Conservation (phyloP, 2,329 filamentous ascomycete genomes). For the Xylariaceae sp. region DNA sequence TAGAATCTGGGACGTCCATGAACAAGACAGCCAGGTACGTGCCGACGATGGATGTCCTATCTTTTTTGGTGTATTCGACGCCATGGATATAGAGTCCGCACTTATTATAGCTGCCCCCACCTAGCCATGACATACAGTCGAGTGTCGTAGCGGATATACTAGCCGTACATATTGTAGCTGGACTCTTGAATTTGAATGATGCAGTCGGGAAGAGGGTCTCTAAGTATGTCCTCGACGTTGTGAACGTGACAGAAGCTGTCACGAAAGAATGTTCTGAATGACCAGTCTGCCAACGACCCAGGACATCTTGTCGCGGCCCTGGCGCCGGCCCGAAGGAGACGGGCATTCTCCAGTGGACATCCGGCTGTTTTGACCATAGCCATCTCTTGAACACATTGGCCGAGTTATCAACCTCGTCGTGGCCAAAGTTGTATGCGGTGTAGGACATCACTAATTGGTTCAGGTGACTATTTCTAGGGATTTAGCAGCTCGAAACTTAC, state of each 20-base stretch:
- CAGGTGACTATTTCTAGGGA: not conserved
- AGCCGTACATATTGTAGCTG: conserved; percentile 51
- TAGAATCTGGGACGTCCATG: conserved; percentile 64
- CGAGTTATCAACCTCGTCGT: conserved; percentile 64
- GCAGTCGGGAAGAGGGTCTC: conserved; percentile 53
- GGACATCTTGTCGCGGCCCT: conserved; percentile 48
- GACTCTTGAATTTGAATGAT: conserved; percentile 49
- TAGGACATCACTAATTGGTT: conserved; percentile 45
- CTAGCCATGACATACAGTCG: conserved; percentile 64
- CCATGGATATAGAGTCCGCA: conserved; percentile 68
- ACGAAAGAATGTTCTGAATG: conserved; percentile 45
- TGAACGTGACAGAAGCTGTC: conserved; percentile 56
- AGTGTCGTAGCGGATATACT: conserved; percentile 51
- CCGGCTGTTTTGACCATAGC: conserved; percentile 47
- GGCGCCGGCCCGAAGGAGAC: conserved; percentile 54
- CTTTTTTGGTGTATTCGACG: conserved; percentile 60
- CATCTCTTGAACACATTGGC: conserved; percentile 56
- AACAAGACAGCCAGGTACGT: conserved; percentile 64
- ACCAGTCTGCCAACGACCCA: conserved; percentile 30
- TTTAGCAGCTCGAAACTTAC: conserved; percentile 10
- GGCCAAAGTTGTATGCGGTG: conserved; percentile 59
- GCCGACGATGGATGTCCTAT: conserved; percentile 53
- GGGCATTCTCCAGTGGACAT: conserved; percentile 52
- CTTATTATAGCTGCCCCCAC: conserved; percentile 62
- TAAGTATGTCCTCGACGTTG: conserved; percentile 54